Evolutionary conservation across 2,329 filamentous ascomycete species (phyloP), one percentile per base, ranked within the genome.

Genomic region (Dryadomyces quercivorus): DNA sequence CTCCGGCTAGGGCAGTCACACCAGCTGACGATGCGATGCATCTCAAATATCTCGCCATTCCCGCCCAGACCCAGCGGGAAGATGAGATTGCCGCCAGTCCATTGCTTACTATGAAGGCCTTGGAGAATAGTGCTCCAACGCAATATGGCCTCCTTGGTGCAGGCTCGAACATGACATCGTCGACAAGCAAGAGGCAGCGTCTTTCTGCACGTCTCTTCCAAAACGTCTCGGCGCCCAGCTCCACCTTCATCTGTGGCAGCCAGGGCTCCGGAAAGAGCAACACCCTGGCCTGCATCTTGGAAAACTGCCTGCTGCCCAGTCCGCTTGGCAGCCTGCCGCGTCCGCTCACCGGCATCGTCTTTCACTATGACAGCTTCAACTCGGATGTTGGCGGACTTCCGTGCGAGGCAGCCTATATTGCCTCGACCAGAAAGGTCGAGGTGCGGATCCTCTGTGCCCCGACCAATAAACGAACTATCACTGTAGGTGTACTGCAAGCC

Each of bases 191-290:
- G 65, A 49, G 21, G 5, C 38, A 34, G 10, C 18, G 18, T 26
- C 51, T 52, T 13, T 21, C 43, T 2, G 21, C 21, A 15, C 62
- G 73, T 0, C 52, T 76, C 0, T 74, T 72, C 45, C 71, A 73
- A 63, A 77, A 77, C 52, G 66, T 76, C 2, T 60, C 72, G 0
- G 65, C 68, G 0, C 82, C 81, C 0, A 80, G 75, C 0, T 83
- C 80, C 16, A 69, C 73, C 4, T 85, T 85, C 64, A 78, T 85
- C 36, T 85, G 81, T 54, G 81, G 81, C 1, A 79, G 77, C 20
- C 81, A 85, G 57, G 81, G 81, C 1, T 81, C 77, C 0, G 82
- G 82, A 0, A 85, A 85, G 62, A 81, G 77, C 48, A 80, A 85
- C 57, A 81, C 78, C 0, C 67, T 83, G 1, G 75, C 75, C 1